These are phyloP conservation scores for Aspergillus udagawae DNA, from an alignment of 2,329 filamentous ascomycete genomes.

Conservation along the genomic window DNA sequence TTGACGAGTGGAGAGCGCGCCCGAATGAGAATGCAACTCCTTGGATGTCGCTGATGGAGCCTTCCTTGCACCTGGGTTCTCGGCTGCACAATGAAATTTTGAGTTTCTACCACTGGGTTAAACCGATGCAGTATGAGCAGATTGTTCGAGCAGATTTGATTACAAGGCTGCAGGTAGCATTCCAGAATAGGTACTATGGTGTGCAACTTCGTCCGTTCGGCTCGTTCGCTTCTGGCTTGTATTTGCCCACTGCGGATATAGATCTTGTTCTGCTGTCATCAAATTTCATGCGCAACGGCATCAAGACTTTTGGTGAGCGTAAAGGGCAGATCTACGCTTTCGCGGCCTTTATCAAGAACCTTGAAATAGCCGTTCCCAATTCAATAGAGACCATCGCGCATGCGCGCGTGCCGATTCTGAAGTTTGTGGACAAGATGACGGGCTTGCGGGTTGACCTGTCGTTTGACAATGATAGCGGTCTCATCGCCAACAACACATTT, in stretches of 20 bases:
- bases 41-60: slow-evolving; percentile 49
- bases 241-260: slow-evolving; percentile 81
- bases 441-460: slow-evolving; percentile 86
- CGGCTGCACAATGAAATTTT: slow-evolving; percentile 86
- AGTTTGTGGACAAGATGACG: slow-evolving; percentile 76
- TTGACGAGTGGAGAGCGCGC: slow-evolving; percentile 51
- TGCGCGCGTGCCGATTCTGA: slow-evolving; percentile 87
- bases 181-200: slow-evolving; percentile 56
- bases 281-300: slow-evolving; percentile 53
- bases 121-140: slow-evolving; percentile 72
- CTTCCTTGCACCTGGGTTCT: slow-evolving; percentile 29
- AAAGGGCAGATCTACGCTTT: slow-evolving; percentile 60
- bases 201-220: slow-evolving; percentile 74
- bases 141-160: slow-evolving; percentile 70
- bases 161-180: slow-evolving; percentile 58
- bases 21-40: slow-evolving; percentile 50
- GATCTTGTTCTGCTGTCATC: slow-evolving; percentile 76
- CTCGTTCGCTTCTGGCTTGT: slow-evolving; percentile 85
- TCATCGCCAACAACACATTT: slow-evolving; percentile 78
- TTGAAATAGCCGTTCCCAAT: slow-evolving; percentile 54
- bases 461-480: slow-evolving; percentile 84
- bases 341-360: slow-evolving; percentile 53
- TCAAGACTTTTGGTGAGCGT: slow-evolving; percentile 48
- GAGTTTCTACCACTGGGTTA: slow-evolving; percentile 83
- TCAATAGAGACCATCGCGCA: slow-evolving; percentile 65